A percentile compares a stretch with the other conserved stretches of the same genome.
These are phyloP conservation scores for Sporothrix mexicana DNA, from an alignment of 2,329 filamentous ascomycete genomes.

Conservation along the genomic window DNA sequence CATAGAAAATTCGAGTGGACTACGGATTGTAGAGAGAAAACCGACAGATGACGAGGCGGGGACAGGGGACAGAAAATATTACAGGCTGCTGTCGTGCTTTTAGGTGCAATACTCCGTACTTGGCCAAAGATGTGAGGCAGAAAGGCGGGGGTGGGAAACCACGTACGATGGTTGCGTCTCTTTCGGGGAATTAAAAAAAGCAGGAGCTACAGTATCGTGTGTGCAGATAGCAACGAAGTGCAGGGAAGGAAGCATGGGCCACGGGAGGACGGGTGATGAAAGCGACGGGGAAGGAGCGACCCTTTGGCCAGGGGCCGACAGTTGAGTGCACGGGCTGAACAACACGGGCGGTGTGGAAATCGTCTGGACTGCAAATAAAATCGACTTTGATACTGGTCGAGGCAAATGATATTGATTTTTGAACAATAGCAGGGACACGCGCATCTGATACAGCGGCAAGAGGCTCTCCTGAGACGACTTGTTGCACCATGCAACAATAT, in stretches of 20 bases:
- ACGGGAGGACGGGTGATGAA: conserved; percentile 13
- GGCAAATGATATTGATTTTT: too few species aligned
- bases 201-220: background rate
- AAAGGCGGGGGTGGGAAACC: conserved; percentile 29
- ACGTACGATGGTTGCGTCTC: background rate
- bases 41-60: background rate
- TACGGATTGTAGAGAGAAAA: background rate
- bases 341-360: background rate
- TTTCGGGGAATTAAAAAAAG: background rate
- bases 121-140: background rate
- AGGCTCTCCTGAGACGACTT: background rate
- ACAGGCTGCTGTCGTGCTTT: background rate
- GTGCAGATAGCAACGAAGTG: background rate
- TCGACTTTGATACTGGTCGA: too few species aligned
- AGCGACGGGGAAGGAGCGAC: conserved; percentile 14
- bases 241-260: conserved; percentile 14
- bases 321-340: background rate
- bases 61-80: background rate
- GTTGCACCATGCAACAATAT: background rate
- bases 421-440: background rate
- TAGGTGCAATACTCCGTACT: background rate
- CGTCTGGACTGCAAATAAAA: background rate
- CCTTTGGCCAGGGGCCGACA: conserved; percentile 7
- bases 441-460: background rate
- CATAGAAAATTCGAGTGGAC: conserved; percentile 7